Percentiles rank a stretch among this genome's conserved stretches.
Evolutionary conservation across 1,284 basidiomycete genomes (phyloP).

Genomic region (Heterobasidion occidentale): DNA sequence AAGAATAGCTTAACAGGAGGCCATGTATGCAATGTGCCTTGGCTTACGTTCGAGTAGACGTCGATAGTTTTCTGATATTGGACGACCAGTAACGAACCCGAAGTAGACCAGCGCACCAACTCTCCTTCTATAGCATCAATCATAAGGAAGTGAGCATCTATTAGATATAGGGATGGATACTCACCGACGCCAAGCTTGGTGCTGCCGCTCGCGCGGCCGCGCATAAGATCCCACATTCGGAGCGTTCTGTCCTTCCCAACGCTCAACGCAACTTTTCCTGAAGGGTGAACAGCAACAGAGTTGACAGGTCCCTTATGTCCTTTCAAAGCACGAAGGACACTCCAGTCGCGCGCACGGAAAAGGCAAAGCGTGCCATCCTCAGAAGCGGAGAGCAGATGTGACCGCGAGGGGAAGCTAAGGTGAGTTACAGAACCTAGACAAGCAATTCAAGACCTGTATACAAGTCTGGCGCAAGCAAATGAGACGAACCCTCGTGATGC

Average conservation of each 20-base stretch:
- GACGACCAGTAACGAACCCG: slow-evolving; percentile 73
- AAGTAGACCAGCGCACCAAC: slow-evolving; percentile 74
- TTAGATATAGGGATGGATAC: slow-evolving; percentile 9
- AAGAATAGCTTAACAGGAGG: background rate
- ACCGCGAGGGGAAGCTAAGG: slow-evolving; percentile 80
- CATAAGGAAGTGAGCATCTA: background rate
- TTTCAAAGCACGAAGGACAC: slow-evolving; percentile 78
- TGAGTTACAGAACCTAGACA: slow-evolving; percentile 82
- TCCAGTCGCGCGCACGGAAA: slow-evolving; percentile 92
- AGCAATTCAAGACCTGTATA: slow-evolving; percentile 1
- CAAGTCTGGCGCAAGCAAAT: background rate
- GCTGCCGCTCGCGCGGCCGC: slow-evolving; percentile 85
- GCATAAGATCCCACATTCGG: slow-evolving; percentile 98
- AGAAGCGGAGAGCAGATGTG: slow-evolving; percentile 84
- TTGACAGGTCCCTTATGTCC: slow-evolving; percentile 94
- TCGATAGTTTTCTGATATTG: slow-evolving; percentile 75
- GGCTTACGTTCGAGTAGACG: slow-evolving; percentile 69
- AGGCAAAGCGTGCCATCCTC: slow-evolving; percentile 87
- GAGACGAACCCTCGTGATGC: slow-evolving; percentile 78
- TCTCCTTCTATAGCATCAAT: slow-evolving; percentile 63
- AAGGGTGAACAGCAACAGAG: slow-evolving; percentile 85
- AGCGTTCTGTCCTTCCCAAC: slow-evolving; percentile 88
- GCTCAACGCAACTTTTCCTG: slow-evolving; percentile 84
- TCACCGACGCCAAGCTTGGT: slow-evolving; percentile 81
- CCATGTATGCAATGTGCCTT: background rate